These are phyloP conservation scores for Iris pallida DNA, from an alignment of 116 monocot species.

Conservation along the genomic window DNA sequence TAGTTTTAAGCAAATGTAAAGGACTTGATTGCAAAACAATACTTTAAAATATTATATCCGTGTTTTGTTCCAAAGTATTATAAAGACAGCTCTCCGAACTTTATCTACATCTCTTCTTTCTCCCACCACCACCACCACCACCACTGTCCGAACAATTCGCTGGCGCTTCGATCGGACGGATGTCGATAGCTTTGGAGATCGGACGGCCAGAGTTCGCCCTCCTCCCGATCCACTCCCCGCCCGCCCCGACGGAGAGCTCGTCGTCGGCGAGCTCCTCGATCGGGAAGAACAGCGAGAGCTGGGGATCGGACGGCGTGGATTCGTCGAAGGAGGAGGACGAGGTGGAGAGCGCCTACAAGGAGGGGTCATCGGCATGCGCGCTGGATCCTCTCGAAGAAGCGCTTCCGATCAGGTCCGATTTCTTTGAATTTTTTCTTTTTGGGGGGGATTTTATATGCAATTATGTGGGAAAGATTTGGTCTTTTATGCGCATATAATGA, in stretches of 20 bases:
- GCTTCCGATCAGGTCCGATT: constrained; percentile 31
- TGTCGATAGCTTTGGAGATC: neutral
- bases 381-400: constrained; percentile 33
- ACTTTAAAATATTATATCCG: too few species aligned
- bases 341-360: constrained; percentile 35
- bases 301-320: constrained; percentile 14
- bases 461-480: neutral
- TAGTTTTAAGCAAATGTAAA: too few species aligned
- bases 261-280: constrained; percentile 26
- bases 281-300: constrained; percentile 36
- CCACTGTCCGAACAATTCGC: too few species aligned
- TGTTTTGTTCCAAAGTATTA: too few species aligned
- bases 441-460: neutral
- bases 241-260: neutral
- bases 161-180: too few species aligned
- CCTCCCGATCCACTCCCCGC: neutral
- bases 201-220: neutral
- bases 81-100: too few species aligned
- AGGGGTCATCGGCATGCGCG: neutral
- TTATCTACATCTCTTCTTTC: too few species aligned
- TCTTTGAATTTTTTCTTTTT: neutral
- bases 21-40: too few species aligned
- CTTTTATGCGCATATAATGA: too few species aligned
- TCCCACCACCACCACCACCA: neutral
- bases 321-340: constrained; percentile 20